Percentiles rank a stretch among this genome's conserved stretches.
Evolutionary conservation across 2,329 filamentous ascomycete genomes (phyloP).

Genomic region (Aspergillus caelatus): DNA sequence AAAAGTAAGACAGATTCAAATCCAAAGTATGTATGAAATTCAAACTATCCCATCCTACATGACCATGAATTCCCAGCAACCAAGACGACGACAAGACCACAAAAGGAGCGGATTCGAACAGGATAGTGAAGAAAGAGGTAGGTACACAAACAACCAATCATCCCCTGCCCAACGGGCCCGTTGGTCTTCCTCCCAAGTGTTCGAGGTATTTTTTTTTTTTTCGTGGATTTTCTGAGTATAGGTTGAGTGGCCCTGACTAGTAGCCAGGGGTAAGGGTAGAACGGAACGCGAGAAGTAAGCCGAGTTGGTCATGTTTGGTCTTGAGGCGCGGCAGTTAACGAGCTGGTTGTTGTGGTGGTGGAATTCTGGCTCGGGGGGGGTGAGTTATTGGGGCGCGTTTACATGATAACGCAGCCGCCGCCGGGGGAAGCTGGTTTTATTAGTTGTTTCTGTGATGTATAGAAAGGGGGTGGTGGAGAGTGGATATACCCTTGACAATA

Average conservation of each 20-base stretch:
- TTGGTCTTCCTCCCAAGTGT: neutral
- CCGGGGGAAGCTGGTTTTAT: constrained; percentile 27
- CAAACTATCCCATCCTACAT: neutral
- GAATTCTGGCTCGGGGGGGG: constrained; percentile 1
- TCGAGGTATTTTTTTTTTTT: neutral
- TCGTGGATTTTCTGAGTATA: neutral
- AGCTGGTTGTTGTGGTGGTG: constrained; percentile 1
- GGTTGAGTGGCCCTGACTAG: neutral
- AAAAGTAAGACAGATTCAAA: neutral
- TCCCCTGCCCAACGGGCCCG: constrained; percentile 5
- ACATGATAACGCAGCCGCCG: constrained; percentile 36
- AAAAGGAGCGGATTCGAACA: constrained; percentile 4
- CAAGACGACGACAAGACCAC: neutral
- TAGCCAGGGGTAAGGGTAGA: neutral
- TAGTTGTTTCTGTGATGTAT: neutral
- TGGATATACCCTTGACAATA: constrained; percentile 27
- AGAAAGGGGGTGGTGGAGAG: neutral
- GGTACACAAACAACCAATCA: neutral
- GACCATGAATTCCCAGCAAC: constrained; percentile 1
- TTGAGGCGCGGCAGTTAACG: neutral
- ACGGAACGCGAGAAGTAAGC: neutral
- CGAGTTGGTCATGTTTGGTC: neutral
- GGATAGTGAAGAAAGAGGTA: neutral
- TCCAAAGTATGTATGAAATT: neutral
- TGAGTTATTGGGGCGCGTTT: constrained; percentile 13